Percentiles rank a stretch among this genome's conserved stretches.
Evolutionary conservation across 208 protist genomes (phyloP).

Genomic region (Leishmania arabica): DNA sequence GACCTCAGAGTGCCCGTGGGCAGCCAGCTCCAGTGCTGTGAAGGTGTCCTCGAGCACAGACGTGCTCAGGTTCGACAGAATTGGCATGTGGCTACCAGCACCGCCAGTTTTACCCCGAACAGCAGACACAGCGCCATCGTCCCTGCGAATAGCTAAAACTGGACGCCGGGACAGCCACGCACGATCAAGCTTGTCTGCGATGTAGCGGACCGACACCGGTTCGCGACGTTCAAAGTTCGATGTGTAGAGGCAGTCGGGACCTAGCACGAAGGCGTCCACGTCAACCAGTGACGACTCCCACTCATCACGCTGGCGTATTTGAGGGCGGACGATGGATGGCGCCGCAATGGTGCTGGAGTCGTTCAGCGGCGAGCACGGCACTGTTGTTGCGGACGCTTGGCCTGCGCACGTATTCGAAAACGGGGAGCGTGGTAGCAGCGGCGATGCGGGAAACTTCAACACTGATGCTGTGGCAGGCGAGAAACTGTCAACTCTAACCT

Average conservation of each 20-base stretch:
- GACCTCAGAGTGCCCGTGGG: conserved; percentile 45
- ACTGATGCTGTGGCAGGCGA: conserved; percentile 21
- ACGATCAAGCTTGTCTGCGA: conserved; percentile 65
- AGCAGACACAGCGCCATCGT: conserved; percentile 28
- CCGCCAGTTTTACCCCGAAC: conserved; percentile 53
- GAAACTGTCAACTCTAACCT: conserved; percentile 56
- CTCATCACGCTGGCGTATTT: conserved; percentile 42
- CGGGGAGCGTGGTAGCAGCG: conserved; percentile 22
- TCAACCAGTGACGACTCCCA: conserved; percentile 48
- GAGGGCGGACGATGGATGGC: conserved; percentile 61
- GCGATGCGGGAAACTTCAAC: conserved; percentile 30
- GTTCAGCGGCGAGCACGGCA: conserved; percentile 17
- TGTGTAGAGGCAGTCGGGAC: conserved; percentile 13
- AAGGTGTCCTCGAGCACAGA: conserved; percentile 64
- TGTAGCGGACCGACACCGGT: conserved; percentile 51
- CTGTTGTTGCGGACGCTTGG: not conserved
- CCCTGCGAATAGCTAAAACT: conserved; percentile 21
- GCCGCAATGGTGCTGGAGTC: conserved; percentile 35
- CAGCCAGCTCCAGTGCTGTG: conserved; percentile 61
- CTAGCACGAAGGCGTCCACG: conserved; percentile 42
- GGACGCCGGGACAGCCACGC: conserved; percentile 52
- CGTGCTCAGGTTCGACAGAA: conserved; percentile 13
- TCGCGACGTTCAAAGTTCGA: conserved; percentile 19
- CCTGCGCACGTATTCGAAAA: conserved; percentile 13
- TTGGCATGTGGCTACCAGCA: conserved; percentile 20